Conservation (phyloP, 1,139 yeast species). For the Saccharomyces hybrid region DNA sequence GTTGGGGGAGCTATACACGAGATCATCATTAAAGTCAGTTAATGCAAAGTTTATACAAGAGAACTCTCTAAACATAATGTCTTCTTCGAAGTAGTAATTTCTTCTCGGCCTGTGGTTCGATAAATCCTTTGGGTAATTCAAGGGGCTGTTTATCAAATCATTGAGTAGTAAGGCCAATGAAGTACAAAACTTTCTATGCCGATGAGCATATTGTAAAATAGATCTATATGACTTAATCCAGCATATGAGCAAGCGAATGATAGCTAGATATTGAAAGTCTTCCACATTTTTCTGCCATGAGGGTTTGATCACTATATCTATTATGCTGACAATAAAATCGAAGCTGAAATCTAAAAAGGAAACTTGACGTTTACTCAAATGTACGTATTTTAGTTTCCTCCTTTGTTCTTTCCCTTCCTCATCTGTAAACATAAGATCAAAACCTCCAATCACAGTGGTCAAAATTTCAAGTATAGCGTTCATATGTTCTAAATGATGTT, state of each 20-base stretch:
- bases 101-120: conserved; percentile 35
- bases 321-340: conserved; percentile 11
- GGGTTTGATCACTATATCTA: conserved; percentile 12
- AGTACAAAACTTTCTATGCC: conserved; percentile 32
- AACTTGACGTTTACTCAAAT: conserved; percentile 1
- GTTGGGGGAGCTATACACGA: conserved; percentile 27
- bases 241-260: conserved; percentile 41
- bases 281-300: conserved; percentile 10
- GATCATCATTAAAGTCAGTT: conserved; percentile 52
- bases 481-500: not conserved
- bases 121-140: not conserved
- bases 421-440: no score
- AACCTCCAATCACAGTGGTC: no score
- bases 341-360: conserved; percentile 12
- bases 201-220: conserved; percentile 35
- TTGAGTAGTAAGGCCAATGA: conserved; percentile 33
- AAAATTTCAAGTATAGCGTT: no score
- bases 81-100: conserved; percentile 51
- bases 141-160: conserved; percentile 13
- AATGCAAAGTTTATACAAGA: conserved; percentile 45
- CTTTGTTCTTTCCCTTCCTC: not conserved
- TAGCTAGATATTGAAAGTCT: conserved; percentile 15
- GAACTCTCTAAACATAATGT: conserved; percentile 52
- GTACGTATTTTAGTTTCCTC: not conserved
- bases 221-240: conserved; percentile 45